A percentile compares a stretch with the other conserved stretches of the same genome.
Evolutionary conservation across 179 eudicot genomes (phyloP).

Genomic region (Carnegiea gigantea): DNA sequence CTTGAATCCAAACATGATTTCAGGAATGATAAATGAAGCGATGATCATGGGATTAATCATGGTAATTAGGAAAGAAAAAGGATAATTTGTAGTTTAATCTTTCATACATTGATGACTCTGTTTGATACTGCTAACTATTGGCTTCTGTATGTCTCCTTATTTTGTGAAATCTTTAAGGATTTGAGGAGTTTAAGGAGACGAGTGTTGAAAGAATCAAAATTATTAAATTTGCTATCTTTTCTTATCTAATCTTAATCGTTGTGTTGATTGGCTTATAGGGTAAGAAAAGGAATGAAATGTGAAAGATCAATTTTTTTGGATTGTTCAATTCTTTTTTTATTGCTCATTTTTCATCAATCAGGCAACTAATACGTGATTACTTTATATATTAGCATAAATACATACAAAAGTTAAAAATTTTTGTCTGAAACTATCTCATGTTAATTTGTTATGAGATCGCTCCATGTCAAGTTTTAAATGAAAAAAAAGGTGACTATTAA

Average conservation of each 20-base stretch:
- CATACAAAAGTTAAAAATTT: too few species aligned
- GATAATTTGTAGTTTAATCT: neutral
- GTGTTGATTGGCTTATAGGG: too few species aligned
- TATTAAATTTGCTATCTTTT: neutral
- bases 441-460: too few species aligned
- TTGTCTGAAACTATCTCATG: too few species aligned
- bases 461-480: too few species aligned
- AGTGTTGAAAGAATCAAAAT: conserved; percentile 11
- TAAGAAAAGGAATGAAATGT: too few species aligned
- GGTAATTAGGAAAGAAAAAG: neutral
- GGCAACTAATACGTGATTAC: too few species aligned
- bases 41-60: neutral
- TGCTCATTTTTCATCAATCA: too few species aligned
- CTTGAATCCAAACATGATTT: conserved; percentile 21
- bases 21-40: neutral
- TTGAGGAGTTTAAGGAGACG: conserved; percentile 7
- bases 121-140: neutral
- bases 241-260: neutral
- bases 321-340: too few species aligned
- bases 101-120: neutral
- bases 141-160: neutral
- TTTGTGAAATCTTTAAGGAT: neutral
- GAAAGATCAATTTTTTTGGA: too few species aligned
- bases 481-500: too few species aligned
- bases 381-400: too few species aligned